Evolutionary conservation across 805 yeast species (phyloP).

Genomic region (Metschnikowia shivogae): DNA sequence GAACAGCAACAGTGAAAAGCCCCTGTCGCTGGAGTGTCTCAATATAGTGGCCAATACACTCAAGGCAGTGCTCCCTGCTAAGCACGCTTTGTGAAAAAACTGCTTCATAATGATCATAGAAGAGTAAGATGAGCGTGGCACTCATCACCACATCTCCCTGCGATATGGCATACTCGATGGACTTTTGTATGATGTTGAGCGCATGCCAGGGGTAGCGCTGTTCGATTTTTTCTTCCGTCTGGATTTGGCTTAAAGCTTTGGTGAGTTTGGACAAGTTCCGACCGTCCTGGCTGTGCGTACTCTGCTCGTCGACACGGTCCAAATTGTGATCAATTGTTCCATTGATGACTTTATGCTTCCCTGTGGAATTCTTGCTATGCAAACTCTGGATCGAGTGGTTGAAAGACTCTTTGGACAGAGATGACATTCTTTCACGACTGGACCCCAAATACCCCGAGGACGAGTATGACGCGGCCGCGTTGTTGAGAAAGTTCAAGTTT

Average conservation of each 20-base stretch:
- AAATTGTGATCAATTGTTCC: neutral
- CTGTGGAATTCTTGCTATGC: constrained; percentile 2
- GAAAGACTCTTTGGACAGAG: constrained; percentile 10
- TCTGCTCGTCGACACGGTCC: constrained; percentile 18
- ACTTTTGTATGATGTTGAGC: constrained; percentile 44
- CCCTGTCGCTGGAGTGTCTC: constrained; percentile 47
- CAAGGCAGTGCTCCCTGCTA: constrained; percentile 39
- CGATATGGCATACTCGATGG: constrained; percentile 48
- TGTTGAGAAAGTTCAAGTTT: constrained; percentile 22
- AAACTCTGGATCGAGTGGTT: constrained; percentile 7
- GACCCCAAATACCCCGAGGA: constrained; percentile 9
- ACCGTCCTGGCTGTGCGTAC: constrained; percentile 12
- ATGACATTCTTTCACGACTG: neutral
- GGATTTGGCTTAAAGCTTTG: constrained; percentile 19
- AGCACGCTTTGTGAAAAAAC: constrained; percentile 11
- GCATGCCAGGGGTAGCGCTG: constrained; percentile 54
- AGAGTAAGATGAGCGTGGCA: constrained; percentile 53
- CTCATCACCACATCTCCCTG: constrained; percentile 67
- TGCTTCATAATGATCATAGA: constrained; percentile 31
- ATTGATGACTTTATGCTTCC: neutral
- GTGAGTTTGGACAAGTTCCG: constrained; percentile 23
- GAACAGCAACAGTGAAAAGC: constrained; percentile 56
- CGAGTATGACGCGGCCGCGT: constrained; percentile 15
- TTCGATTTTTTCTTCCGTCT: constrained; percentile 1
- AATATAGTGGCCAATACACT: constrained; percentile 54